Percentiles rank a stretch among this genome's conserved stretches.
Evolutionary conservation across 441 rosid species (phyloP).

Genomic region (Populus trichocarpa): DNA sequence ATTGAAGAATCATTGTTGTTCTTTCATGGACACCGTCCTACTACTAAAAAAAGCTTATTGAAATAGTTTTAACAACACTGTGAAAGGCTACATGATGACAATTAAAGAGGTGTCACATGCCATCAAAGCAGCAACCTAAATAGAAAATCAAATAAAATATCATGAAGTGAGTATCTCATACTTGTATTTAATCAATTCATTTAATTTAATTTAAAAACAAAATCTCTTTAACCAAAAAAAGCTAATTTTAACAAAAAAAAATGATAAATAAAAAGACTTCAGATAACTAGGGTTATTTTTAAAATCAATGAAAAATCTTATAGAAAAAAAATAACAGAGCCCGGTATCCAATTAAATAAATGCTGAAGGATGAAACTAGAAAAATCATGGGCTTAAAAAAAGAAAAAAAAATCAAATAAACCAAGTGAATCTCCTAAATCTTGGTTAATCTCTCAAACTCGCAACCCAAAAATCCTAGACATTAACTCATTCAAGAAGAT

Average conservation of each 20-base stretch:
- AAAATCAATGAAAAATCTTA: too few relatives aligned
- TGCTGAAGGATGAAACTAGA: too few relatives aligned
- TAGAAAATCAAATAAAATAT: not conserved
- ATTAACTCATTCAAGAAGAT: too few relatives aligned
- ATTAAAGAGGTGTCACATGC: accelerated
- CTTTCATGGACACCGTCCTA: accelerated
- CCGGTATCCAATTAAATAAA: too few relatives aligned
- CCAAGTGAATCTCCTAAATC: accelerated
- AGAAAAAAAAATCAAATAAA: not conserved
- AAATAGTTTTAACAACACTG: accelerated
- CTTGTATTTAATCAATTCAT: too few relatives aligned
- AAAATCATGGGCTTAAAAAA: not conserved
- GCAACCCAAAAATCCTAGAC: accelerated
- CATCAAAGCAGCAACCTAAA: accelerated
- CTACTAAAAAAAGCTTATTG: accelerated
- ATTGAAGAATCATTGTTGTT: too few relatives aligned
- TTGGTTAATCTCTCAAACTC: not conserved
- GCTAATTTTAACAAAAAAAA: too few relatives aligned
- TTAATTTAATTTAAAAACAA: not conserved
- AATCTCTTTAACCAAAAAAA: not conserved
- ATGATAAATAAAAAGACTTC: too few relatives aligned
- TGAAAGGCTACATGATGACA: not conserved
- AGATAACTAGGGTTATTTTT: too few relatives aligned
- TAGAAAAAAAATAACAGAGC: too few relatives aligned
- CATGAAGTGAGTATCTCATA: too few relatives aligned